Evolutionary conservation across 1,139 yeast species (phyloP).

Genomic region (Geotrichum fermentans): DNA sequence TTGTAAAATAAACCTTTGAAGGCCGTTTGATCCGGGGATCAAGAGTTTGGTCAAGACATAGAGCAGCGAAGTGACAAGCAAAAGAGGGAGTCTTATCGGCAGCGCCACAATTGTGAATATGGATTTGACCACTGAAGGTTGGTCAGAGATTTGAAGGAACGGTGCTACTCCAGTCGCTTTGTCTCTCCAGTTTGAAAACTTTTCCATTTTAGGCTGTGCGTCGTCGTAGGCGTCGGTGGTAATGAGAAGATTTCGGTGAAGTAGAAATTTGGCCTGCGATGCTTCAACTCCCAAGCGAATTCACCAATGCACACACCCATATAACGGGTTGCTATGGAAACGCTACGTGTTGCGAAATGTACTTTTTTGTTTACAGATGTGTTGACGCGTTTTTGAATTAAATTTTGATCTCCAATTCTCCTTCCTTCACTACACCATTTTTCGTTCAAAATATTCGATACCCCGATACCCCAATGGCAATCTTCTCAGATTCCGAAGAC

Average conservation of each 20-base stretch:
- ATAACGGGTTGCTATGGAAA: conserved; percentile 13
- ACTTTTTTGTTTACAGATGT: conserved; percentile 8
- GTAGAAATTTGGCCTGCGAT: no score
- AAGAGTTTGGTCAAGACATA: conserved; percentile 20
- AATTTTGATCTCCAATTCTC: neutral
- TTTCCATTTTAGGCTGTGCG: conserved; percentile 35
- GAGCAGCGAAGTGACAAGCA: conserved; percentile 20
- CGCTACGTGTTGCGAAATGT: neutral
- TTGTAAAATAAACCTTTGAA: conserved; percentile 22
- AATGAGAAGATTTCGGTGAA: no score
- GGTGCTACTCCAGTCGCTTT: conserved; percentile 43
- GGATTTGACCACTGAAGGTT: conserved; percentile 16
- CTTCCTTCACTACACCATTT: neutral
- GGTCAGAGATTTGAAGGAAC: conserved; percentile 30
- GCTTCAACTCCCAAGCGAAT: no score
- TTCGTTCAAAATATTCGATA: no score
- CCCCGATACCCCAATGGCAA: conserved; percentile 14
- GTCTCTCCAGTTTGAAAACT: conserved; percentile 41
- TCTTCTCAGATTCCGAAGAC: conserved; percentile 18
- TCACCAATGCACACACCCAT: no score
- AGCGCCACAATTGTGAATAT: conserved; percentile 23
- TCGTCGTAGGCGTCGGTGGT: neutral
- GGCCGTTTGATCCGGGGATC: conserved; percentile 13
- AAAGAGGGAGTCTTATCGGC: conserved; percentile 28
- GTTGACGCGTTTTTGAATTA: neutral